Evolutionary conservation across 805 yeast genomes (phyloP), one percentile per base, ranked within the genome.

Genomic region (Teunomyces funiuensis): DNA sequence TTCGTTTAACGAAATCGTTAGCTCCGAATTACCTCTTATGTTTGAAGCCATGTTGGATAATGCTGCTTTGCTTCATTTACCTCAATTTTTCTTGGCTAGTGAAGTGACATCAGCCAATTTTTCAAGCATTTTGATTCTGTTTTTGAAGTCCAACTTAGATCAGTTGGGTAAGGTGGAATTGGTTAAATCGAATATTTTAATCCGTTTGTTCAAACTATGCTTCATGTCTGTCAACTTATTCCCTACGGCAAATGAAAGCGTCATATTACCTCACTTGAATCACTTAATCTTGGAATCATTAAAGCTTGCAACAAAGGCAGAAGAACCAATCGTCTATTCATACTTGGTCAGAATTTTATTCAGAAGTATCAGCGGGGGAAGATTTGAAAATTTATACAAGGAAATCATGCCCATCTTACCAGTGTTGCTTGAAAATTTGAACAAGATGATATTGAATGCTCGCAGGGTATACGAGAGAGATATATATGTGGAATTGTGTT

Each of bases 221-320:
- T 91, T 93, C 63, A 88, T 91, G 95, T 89, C 97, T 2, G 97
- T 93, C 3, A 91, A 88, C 53, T 69, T 91, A 37, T 91, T 89
- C 59, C 97, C 98, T 0, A 68, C 80, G 3, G 79, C 85, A 2
- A 95, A 93, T 57, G 99, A 95, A 63, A 71, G 79, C 43, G 96
- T 93, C 5, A 74, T 93, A 6, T 68, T 90, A 33, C 97, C 97
- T 1, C 96, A 93, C 57, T 73, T 93, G 55, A 85, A 87, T 57
- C 82, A 85, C 45, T 69, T 95, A 53, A 89, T 93, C 25, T 67
- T 93, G 48, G 83, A 85, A 43, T 86, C 95, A 0, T 69, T 93
- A 58, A 81, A 82, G 44, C 73, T 80, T 40, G 82, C 97, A 0
- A 85, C 97, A 1, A 80, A 82, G 6, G 87, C 97, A 0, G 85